Evolutionary conservation across 371 early-diverging fungal genomes (phyloP).

Genomic region (Actinomortierella wolfii): DNA sequence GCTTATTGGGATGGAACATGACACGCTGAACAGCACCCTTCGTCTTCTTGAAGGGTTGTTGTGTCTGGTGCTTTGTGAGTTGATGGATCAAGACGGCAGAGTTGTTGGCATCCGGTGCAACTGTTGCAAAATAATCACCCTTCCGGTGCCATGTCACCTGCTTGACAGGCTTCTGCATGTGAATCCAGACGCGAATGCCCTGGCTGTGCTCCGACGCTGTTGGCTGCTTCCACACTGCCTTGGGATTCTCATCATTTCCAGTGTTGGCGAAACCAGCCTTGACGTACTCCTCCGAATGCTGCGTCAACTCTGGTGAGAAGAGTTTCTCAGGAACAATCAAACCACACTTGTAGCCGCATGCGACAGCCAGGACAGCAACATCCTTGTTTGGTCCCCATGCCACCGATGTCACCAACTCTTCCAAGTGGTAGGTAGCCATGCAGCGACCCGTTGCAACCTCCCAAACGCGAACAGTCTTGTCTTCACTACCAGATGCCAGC

Average conservation of each 20-base stretch:
- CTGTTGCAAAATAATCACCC: conserved; percentile 94
- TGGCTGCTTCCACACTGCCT: conserved; percentile 66
- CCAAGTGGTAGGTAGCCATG: conserved; percentile 74
- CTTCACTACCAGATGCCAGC: conserved; percentile 89
- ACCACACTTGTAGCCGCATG: conserved; percentile 43
- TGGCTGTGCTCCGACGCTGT: conserved; percentile 54
- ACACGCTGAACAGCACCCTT: conserved; percentile 89
- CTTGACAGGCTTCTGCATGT: conserved; percentile 68
- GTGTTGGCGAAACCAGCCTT: conserved; percentile 54
- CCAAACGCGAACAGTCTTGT: conserved; percentile 88
- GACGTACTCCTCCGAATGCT: conserved; percentile 56
- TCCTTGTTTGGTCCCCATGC: conserved; percentile 91
- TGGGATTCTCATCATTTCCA: conserved; percentile 31
- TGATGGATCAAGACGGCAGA: conserved; percentile 90
- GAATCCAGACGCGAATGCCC: conserved; percentile 59
- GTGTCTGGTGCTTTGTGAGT: conserved; percentile 83
- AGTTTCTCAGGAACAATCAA: conserved; percentile 60
- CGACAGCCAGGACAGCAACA: conserved; percentile 77
- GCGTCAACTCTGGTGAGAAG: conserved; percentile 53
- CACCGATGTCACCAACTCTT: conserved; percentile 70
- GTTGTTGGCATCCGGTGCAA: conserved; percentile 71
- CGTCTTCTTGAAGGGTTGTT: conserved; percentile 88
- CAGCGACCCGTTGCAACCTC: conserved; percentile 92
- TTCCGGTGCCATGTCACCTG: conserved; percentile 93
- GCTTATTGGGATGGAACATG: conserved; percentile 92